Percentiles rank a stretch among this genome's conserved stretches.
Conservation (phyloP, 164 flowering plant genomes). For the Magnolia changhungtana region DNA sequence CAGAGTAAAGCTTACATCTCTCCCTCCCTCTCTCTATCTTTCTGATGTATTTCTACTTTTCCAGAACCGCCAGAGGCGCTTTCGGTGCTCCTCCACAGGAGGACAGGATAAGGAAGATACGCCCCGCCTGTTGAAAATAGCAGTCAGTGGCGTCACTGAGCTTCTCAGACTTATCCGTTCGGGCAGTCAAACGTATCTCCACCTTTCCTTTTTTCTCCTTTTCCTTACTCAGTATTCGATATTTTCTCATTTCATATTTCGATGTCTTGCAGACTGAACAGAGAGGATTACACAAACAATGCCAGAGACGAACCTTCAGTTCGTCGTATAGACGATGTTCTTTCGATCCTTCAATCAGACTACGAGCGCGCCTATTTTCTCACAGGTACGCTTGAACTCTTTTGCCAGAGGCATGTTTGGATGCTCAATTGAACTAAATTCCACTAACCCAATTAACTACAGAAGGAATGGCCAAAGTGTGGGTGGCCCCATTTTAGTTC, state of each 20-base stretch:
- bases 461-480: no score
- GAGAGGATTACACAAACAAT: constrained; percentile 14
- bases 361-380: constrained; percentile 86
- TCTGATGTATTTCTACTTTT: background rate
- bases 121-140: constrained; percentile 48
- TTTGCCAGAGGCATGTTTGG: no score
- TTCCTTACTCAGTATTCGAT: background rate
- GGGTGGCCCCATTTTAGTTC: no score
- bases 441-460: no score
- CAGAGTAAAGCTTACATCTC: background rate
- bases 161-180: constrained; percentile 57
- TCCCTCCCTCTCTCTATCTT: background rate
- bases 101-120: constrained; percentile 23
- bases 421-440: no score
- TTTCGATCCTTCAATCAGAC: constrained; percentile 55
- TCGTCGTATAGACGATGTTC: constrained; percentile 50
- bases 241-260: background rate
- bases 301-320: constrained; percentile 32
- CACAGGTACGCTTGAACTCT: constrained; percentile 24
- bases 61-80: constrained; percentile 18
- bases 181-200: constrained; percentile 23
- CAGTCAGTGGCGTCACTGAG: constrained; percentile 68
- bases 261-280: constrained; percentile 22
- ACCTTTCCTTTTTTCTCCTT: background rate
- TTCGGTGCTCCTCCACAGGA: constrained; percentile 33